Evolutionary conservation across 371 early-diverging fungal genomes (phyloP), one percentile per base, ranked within the genome.

Genomic region (Mucor saturninus): DNA sequence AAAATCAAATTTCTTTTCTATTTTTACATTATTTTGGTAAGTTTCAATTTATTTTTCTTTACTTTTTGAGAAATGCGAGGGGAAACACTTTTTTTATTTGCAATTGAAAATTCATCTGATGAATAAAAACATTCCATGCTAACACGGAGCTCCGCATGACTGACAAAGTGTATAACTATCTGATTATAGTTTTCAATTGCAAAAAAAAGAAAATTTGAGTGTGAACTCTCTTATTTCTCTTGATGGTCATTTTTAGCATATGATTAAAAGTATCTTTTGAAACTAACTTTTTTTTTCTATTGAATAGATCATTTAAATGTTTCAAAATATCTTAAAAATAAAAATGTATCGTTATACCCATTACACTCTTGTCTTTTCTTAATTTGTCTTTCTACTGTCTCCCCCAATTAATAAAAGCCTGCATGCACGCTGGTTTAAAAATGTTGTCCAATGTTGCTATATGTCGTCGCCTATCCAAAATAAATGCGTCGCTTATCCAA

Each of bases 91-190:
- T 39, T 21, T 37, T 6, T 9, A 3, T 42, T 42, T 45, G 38
- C 53, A 30, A 56, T 35, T 64, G 42, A 38, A 21, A 21, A 26
- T 64, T 45, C 35, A 56, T 48, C 49, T 71, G 72, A 71, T 71
- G 72, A 71, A 53, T 51, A 61, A 57, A 71, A 61, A 65, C 65
- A 71, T 71, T 71, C 61, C 72, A 71, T 71, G 72, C 72, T 71
- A 71, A 71, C 72, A 42, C 72, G 72, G 72, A 71, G 61, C 61
- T 64, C 64, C 48, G 35, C 64, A 57, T 71, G 72, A 71, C 68
- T 65, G 72, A 71, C 31, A 71, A 67, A 54, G 58, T 65, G 62
- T 69, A 49, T 69, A 59, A 43, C 35, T 54, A 39, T 37, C 60
- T 64, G 64, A 64, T 50, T 62, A 43, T 50, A 57, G 31, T 35